Percentiles rank a stretch among this genome's conserved stretches.
Conservation (phyloP, 192 early-diverging fungal species). For the Umbelopsis ramanniana region DNA sequence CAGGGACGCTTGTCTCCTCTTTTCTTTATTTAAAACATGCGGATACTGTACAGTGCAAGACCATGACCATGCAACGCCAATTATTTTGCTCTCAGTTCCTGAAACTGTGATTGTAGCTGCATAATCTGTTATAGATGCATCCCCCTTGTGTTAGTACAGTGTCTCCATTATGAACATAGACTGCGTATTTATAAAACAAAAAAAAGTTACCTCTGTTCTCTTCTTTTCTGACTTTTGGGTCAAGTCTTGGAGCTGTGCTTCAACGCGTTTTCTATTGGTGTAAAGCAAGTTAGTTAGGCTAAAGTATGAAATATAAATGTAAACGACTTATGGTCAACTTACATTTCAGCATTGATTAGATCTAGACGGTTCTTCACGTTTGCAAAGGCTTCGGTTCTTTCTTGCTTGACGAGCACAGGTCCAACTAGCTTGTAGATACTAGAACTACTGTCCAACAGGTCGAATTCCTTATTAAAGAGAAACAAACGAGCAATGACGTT, state of each 20-base stretch:
- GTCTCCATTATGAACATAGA: background rate
- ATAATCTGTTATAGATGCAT: slow-evolving; percentile 6
- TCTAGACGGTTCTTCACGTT: slow-evolving; percentile 97
- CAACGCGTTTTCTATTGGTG: slow-evolving; percentile 72
- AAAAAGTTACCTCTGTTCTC: slow-evolving; percentile 68
- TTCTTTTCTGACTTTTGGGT: slow-evolving; percentile 84
- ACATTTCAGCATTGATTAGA: slow-evolving; percentile 89
- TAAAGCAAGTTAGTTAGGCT: background rate
- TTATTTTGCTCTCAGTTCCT: slow-evolving; percentile 20
- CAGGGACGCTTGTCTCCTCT: background rate
- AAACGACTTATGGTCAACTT: slow-evolving; percentile 36
- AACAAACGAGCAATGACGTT: background rate
- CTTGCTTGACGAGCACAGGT: slow-evolving; percentile 95
- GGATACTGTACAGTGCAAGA: slow-evolving; percentile 16
- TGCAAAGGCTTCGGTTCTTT: slow-evolving; percentile 75
- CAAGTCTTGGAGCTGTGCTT: slow-evolving; percentile 79
- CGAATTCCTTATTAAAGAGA: slow-evolving; percentile 75
- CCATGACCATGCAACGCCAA: background rate
- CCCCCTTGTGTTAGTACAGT: background rate
- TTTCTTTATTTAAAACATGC: background rate
- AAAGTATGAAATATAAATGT: background rate
- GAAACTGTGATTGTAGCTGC: slow-evolving; percentile 21
- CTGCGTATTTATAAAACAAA: background rate
- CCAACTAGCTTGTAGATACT: slow-evolving; percentile 96
- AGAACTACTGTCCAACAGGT: slow-evolving; percentile 75